Evolutionary conservation across 176 grass and related monocot species (phyloP).

Genomic region (Lolium multiflorum): DNA sequence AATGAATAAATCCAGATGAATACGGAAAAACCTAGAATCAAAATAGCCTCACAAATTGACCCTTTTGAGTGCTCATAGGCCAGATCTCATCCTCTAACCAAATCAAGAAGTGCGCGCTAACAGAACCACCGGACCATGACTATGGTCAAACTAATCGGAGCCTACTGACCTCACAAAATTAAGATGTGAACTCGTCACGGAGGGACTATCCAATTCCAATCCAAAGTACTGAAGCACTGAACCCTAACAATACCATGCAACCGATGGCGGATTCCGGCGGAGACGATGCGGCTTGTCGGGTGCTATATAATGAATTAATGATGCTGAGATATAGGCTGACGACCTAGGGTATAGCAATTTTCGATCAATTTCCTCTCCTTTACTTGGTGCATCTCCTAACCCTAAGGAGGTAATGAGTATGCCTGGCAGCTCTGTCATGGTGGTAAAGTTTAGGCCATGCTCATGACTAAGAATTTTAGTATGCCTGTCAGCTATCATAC

Average conservation of each 20-base stretch:
- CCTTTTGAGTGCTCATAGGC: neutral
- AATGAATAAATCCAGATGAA: neutral
- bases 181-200: neutral
- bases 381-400: neutral
- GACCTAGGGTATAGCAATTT: too few relatives aligned
- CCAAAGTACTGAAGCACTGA: neutral
- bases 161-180: neutral
- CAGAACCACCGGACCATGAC: neutral
- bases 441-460: neutral
- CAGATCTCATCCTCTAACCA: slow-evolving; percentile 8
- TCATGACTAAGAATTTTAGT: neutral
- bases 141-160: neutral
- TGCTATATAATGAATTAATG: neutral
- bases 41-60: neutral
- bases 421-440: neutral
- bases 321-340: slow-evolving; percentile 11
- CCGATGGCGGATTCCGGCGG: neutral
- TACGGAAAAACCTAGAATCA: neutral
- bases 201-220: neutral
- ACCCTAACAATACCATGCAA: neutral
- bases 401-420: neutral
- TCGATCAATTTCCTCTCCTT: neutral
- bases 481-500: too few relatives aligned
- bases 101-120: neutral
- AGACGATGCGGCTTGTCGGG: neutral